These are phyloP conservation scores for Metschnikowia corniflorae DNA, from an alignment of 805 yeast species.

Conservation along the genomic window DNA sequence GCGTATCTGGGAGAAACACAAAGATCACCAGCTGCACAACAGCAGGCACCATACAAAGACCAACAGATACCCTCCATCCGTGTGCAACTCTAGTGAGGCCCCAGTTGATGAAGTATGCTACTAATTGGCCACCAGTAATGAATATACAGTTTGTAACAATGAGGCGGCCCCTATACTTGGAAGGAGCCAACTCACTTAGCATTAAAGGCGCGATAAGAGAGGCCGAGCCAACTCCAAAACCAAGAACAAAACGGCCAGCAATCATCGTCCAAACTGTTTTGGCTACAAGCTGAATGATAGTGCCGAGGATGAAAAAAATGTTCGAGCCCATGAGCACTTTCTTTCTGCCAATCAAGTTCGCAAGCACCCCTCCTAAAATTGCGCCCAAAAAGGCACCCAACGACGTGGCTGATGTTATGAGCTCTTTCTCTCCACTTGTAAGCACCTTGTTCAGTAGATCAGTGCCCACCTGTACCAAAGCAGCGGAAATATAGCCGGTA, in stretches of 20 bases:
- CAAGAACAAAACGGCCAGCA: conserved; percentile 87
- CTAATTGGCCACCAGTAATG: conserved; percentile 91
- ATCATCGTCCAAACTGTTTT: conserved; percentile 87
- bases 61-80: conserved; percentile 94
- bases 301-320: conserved; percentile 77
- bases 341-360: conserved; percentile 83
- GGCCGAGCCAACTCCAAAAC: conserved; percentile 95
- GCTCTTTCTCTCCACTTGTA: conserved; percentile 77
- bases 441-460: conserved; percentile 55
- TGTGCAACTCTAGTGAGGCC: conserved; percentile 68
- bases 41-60: conserved; percentile 86
- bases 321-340: conserved; percentile 82
- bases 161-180: conserved; percentile 84
- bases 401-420: conserved; percentile 92
- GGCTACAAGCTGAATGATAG: conserved; percentile 79
- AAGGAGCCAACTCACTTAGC: conserved; percentile 89
- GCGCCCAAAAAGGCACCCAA: conserved; percentile 87
- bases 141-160: conserved; percentile 86
- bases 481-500: conserved; percentile 94
- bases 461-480: conserved; percentile 78
- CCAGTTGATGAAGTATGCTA: conserved; percentile 93
- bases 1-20: conserved; percentile 90
- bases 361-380: conserved; percentile 71
- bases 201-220: conserved; percentile 92
- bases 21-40: conserved; percentile 72